Evolutionary conservation across 768 basidiomycete species (phyloP).

Genomic region (Agrocybe chaxingu): DNA sequence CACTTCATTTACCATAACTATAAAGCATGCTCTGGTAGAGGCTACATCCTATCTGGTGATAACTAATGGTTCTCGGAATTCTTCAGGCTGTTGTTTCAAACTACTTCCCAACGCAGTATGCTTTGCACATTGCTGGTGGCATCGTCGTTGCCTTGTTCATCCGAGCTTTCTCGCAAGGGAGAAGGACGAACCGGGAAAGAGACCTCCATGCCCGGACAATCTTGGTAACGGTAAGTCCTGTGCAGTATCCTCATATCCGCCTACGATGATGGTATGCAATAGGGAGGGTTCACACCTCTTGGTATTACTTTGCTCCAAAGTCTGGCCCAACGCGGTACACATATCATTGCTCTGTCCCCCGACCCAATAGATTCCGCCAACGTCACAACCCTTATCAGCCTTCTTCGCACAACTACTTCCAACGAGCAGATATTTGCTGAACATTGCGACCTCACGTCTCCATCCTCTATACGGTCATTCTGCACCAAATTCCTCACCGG

Average conservation of each 20-base stretch:
- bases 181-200: constrained; percentile 67
- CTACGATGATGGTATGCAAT: constrained; percentile 5
- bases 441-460: constrained; percentile 67
- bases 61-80: constrained; percentile 26
- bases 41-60: not conserved
- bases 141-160: constrained; percentile 44
- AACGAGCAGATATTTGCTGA: constrained; percentile 83
- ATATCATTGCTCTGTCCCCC: constrained; percentile 70
- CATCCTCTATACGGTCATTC: constrained; percentile 66
- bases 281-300: constrained; percentile 76
- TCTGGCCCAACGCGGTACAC: constrained; percentile 73
- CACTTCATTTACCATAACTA: not conserved
- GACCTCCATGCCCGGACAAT: constrained; percentile 72
- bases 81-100: constrained; percentile 25
- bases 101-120: constrained; percentile 57
- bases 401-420: constrained; percentile 63
- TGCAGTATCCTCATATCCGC: not conserved
- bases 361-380: constrained; percentile 52
- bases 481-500: constrained; percentile 64
- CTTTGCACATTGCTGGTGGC: constrained; percentile 46
- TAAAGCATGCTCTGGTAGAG: too few species aligned
- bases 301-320: constrained; percentile 65
- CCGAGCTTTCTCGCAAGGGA: constrained; percentile 64
- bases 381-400: constrained; percentile 57
- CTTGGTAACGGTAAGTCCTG: constrained; percentile 59